Conservation (phyloP, 108 stramenopile genomes). For the Epipyxis sp. region DNA sequence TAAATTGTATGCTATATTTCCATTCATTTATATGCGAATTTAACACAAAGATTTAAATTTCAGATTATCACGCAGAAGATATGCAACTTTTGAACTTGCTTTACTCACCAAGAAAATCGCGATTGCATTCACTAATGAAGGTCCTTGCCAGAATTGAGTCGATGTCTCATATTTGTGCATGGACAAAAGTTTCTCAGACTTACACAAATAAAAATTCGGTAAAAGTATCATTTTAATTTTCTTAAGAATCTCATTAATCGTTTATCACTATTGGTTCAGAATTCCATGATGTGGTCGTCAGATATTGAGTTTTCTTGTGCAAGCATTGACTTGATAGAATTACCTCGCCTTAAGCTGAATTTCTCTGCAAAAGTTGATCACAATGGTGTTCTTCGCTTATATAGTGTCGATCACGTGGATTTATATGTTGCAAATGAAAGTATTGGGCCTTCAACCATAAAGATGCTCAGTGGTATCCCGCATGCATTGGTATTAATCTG, state of each 20-base stretch:
- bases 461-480: constrained; percentile 39
- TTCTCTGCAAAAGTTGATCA: constrained; percentile 33
- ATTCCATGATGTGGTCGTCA: too few relatives aligned
- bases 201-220: constrained; percentile 7
- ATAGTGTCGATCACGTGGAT: constrained; percentile 37
- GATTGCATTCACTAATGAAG: constrained; percentile 35
- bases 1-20: background rate
- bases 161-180: constrained; percentile 31
- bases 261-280: too few relatives aligned
- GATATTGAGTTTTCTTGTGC: constrained; percentile 25
- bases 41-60: background rate
- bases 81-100: constrained; percentile 38
- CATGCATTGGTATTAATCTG: too few relatives aligned
- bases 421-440: constrained; percentile 33
- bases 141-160: constrained; percentile 39
- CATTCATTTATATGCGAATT: constrained; percentile 7
- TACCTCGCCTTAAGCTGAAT: constrained; percentile 40
- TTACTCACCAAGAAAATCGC: constrained; percentile 36
- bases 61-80: background rate
- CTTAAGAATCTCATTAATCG: background rate
- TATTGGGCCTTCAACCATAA: constrained; percentile 9
- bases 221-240: constrained; percentile 5
- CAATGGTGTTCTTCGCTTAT: constrained; percentile 31
- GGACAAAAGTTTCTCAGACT: constrained; percentile 32
- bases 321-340: constrained; percentile 34